Evolutionary conservation across 805 yeast species (phyloP).

Genomic region (Candida boleticola): DNA sequence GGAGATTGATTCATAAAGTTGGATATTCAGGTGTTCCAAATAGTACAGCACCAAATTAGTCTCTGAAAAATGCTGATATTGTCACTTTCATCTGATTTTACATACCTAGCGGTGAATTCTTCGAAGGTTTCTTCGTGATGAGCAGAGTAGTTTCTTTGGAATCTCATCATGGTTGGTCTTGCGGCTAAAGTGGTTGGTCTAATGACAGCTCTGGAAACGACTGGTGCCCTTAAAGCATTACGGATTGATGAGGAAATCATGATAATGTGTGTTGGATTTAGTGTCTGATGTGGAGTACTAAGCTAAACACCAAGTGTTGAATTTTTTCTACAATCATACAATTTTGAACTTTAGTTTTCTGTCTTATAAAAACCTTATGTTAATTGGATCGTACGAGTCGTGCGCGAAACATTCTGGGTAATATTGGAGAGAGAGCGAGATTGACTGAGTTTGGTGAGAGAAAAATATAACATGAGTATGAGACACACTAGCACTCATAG

Average conservation of each 20-base stretch:
- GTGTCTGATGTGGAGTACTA: background rate
- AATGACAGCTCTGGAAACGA: constrained; percentile 25
- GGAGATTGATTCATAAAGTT: too few relatives aligned
- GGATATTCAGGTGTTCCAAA: too few relatives aligned
- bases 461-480: too few relatives aligned
- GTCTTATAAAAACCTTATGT: constrained; percentile 7
- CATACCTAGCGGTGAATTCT: constrained; percentile 82
- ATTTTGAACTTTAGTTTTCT: constrained; percentile 1
- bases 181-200: constrained; percentile 16
- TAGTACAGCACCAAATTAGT: too few relatives aligned
- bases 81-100: too few relatives aligned
- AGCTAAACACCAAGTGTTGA: background rate
- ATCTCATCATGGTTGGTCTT: constrained; percentile 15
- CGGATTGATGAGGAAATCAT: constrained; percentile 43
- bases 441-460: too few relatives aligned
- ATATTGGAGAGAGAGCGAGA: too few relatives aligned
- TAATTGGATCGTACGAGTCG: constrained; percentile 10
- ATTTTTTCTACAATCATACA: background rate
- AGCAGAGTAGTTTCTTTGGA: constrained; percentile 67
- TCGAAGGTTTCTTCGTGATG: constrained; percentile 93
- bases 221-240: constrained; percentile 39
- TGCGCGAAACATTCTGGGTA: background rate
- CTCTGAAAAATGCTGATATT: too few relatives aligned
- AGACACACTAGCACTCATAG: too few relatives aligned
- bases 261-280: constrained; percentile 6